Percentiles rank a stretch among this genome's conserved stretches.
phyloP scores from a whole-genome alignment of 2,329 filamentous ascomycete genomes.

The Fusarium armeniacum region DNA sequence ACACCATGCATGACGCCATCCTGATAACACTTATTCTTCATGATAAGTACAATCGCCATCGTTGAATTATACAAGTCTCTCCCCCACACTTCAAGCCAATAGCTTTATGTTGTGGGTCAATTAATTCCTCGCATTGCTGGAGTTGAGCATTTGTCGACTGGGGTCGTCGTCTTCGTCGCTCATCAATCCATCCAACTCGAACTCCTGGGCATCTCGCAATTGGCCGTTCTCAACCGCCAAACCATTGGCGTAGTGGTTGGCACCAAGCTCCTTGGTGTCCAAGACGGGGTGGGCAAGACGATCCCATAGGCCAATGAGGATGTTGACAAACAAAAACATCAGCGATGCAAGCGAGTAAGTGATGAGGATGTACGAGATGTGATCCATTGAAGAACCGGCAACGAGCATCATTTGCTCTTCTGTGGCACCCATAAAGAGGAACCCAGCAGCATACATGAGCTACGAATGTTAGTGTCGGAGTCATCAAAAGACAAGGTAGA shows the following conservation, averaged over 20 bases:
- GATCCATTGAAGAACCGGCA: conserved; percentile 79
- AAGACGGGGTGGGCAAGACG: conserved; percentile 62
- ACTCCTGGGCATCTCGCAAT: conserved; percentile 87
- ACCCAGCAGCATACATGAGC: conserved; percentile 92
- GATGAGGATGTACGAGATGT: conserved; percentile 93
- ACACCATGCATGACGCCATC: neutral
- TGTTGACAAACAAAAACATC: conserved; percentile 89
- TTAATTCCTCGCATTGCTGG: conserved; percentile 52
- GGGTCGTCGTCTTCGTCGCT: conserved; percentile 86
- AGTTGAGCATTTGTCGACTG: conserved; percentile 53
- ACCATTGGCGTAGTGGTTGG: conserved; percentile 56
- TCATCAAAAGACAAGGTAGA: conserved; percentile 39
- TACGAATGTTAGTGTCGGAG: conserved; percentile 54
- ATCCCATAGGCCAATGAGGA: conserved; percentile 88
- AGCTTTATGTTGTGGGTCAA: conserved; percentile 23
- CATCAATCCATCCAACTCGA: conserved; percentile 91
- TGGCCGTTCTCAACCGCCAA: conserved; percentile 65
- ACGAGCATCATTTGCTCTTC: conserved; percentile 94
- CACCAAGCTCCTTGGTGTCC: conserved; percentile 55
- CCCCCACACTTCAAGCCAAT: too few relatives aligned
- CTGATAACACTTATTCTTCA: neutral
- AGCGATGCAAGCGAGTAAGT: conserved; percentile 92
- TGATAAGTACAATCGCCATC: neutral
- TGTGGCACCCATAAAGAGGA: conserved; percentile 97
- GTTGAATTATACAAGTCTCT: neutral